These are phyloP conservation scores for Nicotiana tomentosiformis DNA, from an alignment of 257 asterid genomes.

Conservation along the genomic window DNA sequence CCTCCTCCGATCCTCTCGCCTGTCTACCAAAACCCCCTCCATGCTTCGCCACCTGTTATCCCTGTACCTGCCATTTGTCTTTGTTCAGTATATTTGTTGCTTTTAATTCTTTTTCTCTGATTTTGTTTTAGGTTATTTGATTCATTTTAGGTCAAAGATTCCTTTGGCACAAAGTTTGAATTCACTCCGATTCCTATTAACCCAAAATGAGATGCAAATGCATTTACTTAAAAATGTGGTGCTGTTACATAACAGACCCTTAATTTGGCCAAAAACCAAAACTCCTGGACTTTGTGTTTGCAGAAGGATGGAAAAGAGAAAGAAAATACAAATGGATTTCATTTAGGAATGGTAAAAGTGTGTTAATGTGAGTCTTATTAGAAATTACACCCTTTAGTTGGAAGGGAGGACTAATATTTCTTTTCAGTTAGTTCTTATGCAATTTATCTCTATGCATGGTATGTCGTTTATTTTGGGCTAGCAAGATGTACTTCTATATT, in stretches of 20 bases:
- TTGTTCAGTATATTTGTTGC: background rate
- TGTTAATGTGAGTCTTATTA: background rate
- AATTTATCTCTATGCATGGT: background rate
- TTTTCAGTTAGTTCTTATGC: background rate
- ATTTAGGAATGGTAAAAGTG: background rate
- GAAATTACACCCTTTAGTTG: background rate
- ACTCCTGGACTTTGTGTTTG: background rate
- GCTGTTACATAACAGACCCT: background rate
- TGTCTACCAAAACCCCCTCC: background rate
- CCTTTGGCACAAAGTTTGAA: background rate
- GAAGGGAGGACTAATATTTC: background rate
- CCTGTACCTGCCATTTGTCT: background rate
- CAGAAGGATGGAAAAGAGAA: background rate
- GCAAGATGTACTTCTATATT: background rate
- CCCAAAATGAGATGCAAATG: background rate
- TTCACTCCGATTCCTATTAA: background rate
- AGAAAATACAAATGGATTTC: conserved; percentile 1
- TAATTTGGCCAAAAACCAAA: no score
- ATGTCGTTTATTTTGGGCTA: background rate
- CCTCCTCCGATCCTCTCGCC: background rate
- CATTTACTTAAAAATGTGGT: background rate
- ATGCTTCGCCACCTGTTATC: background rate
- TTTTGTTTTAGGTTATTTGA: background rate
- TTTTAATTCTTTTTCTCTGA: background rate
- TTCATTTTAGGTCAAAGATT: background rate